Conservation (phyloP, 1,284 basidiomycete species). For the Polyporus tsugae region DNA sequence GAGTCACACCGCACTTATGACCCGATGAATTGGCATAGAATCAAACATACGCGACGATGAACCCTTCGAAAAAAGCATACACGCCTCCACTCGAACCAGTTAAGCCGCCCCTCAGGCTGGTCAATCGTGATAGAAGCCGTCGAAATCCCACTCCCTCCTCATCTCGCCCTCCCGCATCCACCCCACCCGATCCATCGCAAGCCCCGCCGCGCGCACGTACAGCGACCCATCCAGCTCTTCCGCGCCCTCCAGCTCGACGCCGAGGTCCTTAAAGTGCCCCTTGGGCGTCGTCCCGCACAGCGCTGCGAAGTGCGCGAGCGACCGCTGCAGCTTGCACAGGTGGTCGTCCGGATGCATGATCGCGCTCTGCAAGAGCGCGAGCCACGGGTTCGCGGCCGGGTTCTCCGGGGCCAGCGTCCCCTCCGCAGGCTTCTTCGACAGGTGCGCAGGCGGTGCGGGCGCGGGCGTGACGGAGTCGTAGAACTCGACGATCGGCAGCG, state of each 20-base stretch:
- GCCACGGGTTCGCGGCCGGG: slow-evolving; percentile 59
- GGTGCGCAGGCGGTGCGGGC: slow-evolving; percentile 18
- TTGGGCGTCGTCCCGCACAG: slow-evolving; percentile 54
- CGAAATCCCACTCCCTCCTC: slow-evolving; percentile 38
- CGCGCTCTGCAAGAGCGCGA: slow-evolving; percentile 58
- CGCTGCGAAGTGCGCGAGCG: slow-evolving; percentile 60
- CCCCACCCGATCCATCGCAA: slow-evolving; percentile 58
- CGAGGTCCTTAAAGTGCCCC: slow-evolving; percentile 42
- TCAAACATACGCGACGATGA: too few relatives aligned
- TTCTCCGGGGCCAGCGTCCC: slow-evolving; percentile 45
- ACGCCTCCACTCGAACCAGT: too few relatives aligned
- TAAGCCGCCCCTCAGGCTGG: too few relatives aligned
- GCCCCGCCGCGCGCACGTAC: slow-evolving; percentile 60
- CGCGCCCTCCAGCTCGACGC: slow-evolving; percentile 50
- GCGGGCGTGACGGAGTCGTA: slow-evolving; percentile 35
- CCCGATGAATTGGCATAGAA: too few relatives aligned
- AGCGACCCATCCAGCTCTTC: slow-evolving; percentile 66
- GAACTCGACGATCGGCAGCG: slow-evolving; percentile 47
- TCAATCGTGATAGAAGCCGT: slow-evolving; percentile 34
- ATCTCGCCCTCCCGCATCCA: slow-evolving; percentile 60
- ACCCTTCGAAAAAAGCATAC: too few relatives aligned
- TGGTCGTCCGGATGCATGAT: slow-evolving; percentile 69
- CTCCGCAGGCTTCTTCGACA: slow-evolving; percentile 33
- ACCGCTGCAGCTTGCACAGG: slow-evolving; percentile 64
- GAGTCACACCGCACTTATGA: too few relatives aligned